Evolutionary conservation across 768 basidiomycete species (phyloP).

Genomic region (Boletus tomentosulus): DNA sequence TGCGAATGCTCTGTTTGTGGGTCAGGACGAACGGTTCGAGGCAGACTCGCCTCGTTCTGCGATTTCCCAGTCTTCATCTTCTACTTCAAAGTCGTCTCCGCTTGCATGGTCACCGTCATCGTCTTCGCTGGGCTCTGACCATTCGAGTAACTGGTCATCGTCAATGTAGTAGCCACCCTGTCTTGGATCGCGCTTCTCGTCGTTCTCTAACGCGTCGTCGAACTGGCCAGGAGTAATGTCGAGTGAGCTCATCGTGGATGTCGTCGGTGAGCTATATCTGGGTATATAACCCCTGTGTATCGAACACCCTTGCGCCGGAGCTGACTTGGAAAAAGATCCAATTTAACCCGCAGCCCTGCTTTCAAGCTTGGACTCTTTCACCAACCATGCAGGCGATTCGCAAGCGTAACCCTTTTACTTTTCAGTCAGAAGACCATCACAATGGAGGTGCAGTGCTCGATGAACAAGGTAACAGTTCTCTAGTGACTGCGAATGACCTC

Average conservation of each 20-base stretch:
- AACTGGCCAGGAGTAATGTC: conserved; percentile 52
- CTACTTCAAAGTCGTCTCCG: conserved; percentile 57
- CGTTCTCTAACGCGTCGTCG: conserved; percentile 50
- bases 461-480: conserved; percentile 44
- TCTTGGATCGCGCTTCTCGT: conserved; percentile 9
- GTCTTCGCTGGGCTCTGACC: conserved; percentile 27
- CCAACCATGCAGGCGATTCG: conserved; percentile 32
- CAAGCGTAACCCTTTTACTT: conserved; percentile 44
- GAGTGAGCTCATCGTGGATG: conserved; percentile 19
- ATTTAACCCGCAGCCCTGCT: not conserved
- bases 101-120: conserved; percentile 18
- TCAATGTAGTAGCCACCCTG: conserved; percentile 44
- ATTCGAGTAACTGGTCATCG: conserved; percentile 28
- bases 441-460: conserved; percentile 39
- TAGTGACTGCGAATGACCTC: not conserved
- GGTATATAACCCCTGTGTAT: conserved; percentile 13
- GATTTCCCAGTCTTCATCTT: conserved; percentile 88
- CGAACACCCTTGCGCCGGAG: conserved; percentile 12
- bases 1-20: conserved; percentile 30
- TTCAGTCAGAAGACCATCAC: conserved; percentile 29
- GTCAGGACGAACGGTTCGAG: not conserved
- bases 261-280: conserved; percentile 1
- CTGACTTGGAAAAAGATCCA: too few species aligned
- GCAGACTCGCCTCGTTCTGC: conserved; percentile 65
- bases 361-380: not conserved